These are phyloP conservation scores for Beauveria sp. DNA, from an alignment of 2,329 filamentous ascomycete species.

Conservation along the genomic window DNA sequence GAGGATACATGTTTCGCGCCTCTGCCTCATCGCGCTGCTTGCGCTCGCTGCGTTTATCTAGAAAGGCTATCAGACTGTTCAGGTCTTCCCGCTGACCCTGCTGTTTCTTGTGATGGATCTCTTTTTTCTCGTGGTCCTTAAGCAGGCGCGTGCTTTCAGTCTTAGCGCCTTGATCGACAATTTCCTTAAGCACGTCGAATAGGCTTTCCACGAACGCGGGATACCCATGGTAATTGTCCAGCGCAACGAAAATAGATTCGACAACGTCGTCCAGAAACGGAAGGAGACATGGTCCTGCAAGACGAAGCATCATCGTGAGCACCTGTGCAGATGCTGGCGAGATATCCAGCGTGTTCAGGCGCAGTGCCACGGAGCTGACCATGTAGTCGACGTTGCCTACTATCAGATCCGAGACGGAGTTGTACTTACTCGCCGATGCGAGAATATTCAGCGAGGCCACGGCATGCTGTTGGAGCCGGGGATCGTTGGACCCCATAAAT, in stretches of 20 bases:
- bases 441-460: slow-evolving; percentile 76
- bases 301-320: slow-evolving; percentile 83
- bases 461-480: slow-evolving; percentile 68
- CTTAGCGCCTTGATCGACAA: slow-evolving; percentile 74
- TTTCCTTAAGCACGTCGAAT: slow-evolving; percentile 73
- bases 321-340: slow-evolving; percentile 88
- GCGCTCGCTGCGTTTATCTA: slow-evolving; percentile 47
- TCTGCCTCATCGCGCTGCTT: slow-evolving; percentile 30
- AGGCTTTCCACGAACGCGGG: slow-evolving; percentile 75
- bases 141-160: slow-evolving; percentile 39
- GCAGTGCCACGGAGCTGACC: slow-evolving; percentile 82
- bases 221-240: slow-evolving; percentile 96
- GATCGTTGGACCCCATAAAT: slow-evolving; percentile 66
- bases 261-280: slow-evolving; percentile 90
- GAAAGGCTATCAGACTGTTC: slow-evolving; percentile 43
- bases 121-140: slow-evolving; percentile 29
- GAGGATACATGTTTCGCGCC: slow-evolving; percentile 22
- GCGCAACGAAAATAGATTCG: slow-evolving; percentile 79
- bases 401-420: slow-evolving; percentile 67
- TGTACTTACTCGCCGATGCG: slow-evolving; percentile 68
- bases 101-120: slow-evolving; percentile 36
- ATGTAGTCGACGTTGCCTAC: slow-evolving; percentile 94
- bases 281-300: slow-evolving; percentile 74
- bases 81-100: slow-evolving; percentile 28
- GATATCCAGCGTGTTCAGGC: slow-evolving; percentile 86